A percentile compares a stretch with the other conserved stretches of the same genome.
Evolutionary conservation across 306 rosid genomes (phyloP).

Genomic region (Purshia tridentata): DNA sequence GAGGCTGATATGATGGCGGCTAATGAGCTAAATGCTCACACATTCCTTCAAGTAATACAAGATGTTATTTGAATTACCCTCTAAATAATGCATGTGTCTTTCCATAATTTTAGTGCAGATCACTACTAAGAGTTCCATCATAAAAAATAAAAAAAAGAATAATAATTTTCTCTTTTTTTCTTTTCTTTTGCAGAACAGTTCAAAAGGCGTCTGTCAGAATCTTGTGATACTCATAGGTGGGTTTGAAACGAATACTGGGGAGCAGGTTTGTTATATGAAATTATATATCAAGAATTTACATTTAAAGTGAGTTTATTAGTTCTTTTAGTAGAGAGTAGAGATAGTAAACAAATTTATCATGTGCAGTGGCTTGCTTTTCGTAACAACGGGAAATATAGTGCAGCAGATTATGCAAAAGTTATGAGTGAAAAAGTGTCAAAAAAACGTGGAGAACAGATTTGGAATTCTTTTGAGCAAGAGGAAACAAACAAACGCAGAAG

Average conservation of each 20-base stretch:
- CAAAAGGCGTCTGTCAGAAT: slow-evolving; percentile 57
- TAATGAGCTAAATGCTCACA: slow-evolving; percentile 84
- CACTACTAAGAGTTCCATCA: slow-evolving; percentile 10
- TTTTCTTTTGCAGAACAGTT: slow-evolving; percentile 49
- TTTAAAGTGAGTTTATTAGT: neutral
- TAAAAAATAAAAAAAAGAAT: neutral
- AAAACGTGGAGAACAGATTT: slow-evolving; percentile 39
- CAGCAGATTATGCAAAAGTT: slow-evolving; percentile 80
- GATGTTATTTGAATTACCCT: slow-evolving; percentile 11
- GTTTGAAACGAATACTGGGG: slow-evolving; percentile 89
- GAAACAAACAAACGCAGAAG: slow-evolving; percentile 56
- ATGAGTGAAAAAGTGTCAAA: slow-evolving; percentile 64
- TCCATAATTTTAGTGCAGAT: neutral
- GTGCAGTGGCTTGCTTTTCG: slow-evolving; percentile 98
- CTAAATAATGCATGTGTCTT: neutral
- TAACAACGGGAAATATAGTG: slow-evolving; percentile 78
- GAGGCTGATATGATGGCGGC: slow-evolving; percentile 97
- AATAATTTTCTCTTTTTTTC: neutral
- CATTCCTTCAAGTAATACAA: slow-evolving; percentile 71
- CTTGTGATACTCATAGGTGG: slow-evolving; percentile 75
- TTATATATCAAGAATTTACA: slow-evolving; percentile 14
- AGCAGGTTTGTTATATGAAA: slow-evolving; percentile 62
- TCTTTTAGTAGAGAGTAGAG: slow-evolving; percentile 20
- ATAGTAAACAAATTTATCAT: slow-evolving; percentile 12
- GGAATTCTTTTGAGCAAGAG: slow-evolving; percentile 74